Evolutionary conservation across 371 early-diverging fungal genomes (phyloP).

Genomic region (Mucor irregularis): DNA sequence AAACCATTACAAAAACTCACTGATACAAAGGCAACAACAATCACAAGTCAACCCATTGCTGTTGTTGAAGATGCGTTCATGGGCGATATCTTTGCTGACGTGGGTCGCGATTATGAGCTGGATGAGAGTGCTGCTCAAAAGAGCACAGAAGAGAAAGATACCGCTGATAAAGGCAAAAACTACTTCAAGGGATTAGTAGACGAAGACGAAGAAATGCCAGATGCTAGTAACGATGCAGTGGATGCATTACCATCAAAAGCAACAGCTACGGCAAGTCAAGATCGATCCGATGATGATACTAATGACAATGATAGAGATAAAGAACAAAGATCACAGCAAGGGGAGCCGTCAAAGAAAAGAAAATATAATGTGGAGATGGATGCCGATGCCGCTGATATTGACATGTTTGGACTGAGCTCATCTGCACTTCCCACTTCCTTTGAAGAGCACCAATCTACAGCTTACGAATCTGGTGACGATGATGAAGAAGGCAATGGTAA

Average conservation of each 20-base stretch:
- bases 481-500: slow-evolving; percentile 42
- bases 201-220: slow-evolving; percentile 26
- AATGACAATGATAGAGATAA: not conserved
- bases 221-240: slow-evolving; percentile 15
- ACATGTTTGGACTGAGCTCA: slow-evolving; percentile 49
- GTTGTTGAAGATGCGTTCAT: slow-evolving; percentile 23
- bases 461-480: slow-evolving; percentile 61
- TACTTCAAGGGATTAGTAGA: slow-evolving; percentile 29
- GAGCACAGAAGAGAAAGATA: slow-evolving; percentile 10
- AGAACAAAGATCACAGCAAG: not conserved
- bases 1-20: slow-evolving; percentile 36
- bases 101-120: slow-evolving; percentile 75
- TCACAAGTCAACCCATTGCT: slow-evolving; percentile 16
- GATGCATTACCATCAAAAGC: slow-evolving; percentile 25
- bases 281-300: slow-evolving; percentile 9
- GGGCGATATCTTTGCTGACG: slow-evolving; percentile 88
- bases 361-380: slow-evolving; percentile 24
- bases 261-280: not conserved
- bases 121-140: slow-evolving; percentile 28
- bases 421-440: slow-evolving; percentile 48
- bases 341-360: slow-evolving; percentile 6
- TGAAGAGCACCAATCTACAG: slow-evolving; percentile 40
- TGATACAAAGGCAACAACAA: slow-evolving; percentile 22
- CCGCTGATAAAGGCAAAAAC: slow-evolving; percentile 1
- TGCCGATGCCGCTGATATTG: slow-evolving; percentile 46